Conservation (phyloP, 2,329 filamentous ascomycete species). For the Pseudopyrenochaeta lycopersici region DNA sequence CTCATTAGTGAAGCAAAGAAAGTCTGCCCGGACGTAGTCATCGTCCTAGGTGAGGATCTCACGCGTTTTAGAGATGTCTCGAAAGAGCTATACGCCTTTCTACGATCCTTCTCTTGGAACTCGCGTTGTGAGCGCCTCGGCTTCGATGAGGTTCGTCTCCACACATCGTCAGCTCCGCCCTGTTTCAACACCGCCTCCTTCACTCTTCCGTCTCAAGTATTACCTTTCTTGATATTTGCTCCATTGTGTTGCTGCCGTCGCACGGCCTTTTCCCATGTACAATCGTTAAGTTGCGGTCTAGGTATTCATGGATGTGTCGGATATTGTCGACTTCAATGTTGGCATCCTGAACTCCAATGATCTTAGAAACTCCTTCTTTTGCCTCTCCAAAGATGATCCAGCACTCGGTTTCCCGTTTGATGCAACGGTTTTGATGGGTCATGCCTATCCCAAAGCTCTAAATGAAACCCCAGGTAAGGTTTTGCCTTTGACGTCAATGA, state of each 20-base stretch:
- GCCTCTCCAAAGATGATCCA: conserved; percentile 75
- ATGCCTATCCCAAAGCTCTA: conserved; percentile 60
- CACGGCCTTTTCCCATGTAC: neutral
- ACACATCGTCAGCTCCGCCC: conserved; percentile 1
- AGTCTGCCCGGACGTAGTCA: conserved; percentile 81
- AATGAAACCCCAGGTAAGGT: conserved; percentile 31
- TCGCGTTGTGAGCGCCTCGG: conserved; percentile 81
- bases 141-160: conserved; percentile 78
- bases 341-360: conserved; percentile 73
- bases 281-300: conserved; percentile 33
- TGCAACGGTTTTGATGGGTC: conserved; percentile 72
- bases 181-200: conserved; percentile 11
- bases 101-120: conserved; percentile 80
- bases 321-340: conserved; percentile 84
- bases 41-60: conserved; percentile 80
- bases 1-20: conserved; percentile 82
- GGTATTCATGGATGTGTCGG: conserved; percentile 81
- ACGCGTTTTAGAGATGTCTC: conserved; percentile 84
- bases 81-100: conserved; percentile 78
- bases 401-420: conserved; percentile 84
- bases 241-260: neutral
- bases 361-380: conserved; percentile 78
- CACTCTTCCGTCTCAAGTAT: neutral
- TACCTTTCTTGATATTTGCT: neutral
- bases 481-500: conserved; percentile 4